Base-by-base conservation (phyloP, 768 basidiomycete genomes). In the Lactifluus piperatus region DNA sequence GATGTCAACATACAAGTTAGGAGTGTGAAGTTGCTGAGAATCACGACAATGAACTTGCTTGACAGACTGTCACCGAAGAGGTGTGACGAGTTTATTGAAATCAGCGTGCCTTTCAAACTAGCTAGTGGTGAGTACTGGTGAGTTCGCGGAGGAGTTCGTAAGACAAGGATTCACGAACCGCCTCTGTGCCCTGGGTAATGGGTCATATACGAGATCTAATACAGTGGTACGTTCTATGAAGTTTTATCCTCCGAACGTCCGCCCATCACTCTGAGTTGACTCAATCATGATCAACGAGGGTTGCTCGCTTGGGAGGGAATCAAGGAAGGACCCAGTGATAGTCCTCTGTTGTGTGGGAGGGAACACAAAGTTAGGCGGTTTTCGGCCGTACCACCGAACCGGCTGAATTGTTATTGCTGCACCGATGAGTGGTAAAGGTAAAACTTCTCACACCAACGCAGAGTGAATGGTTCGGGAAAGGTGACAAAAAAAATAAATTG, bases 281-380 rank as follows among this genome's bases (percentile, higher is more conserved):
- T 61, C 60, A 61, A 61, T 56, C 60, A 61, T 39, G 43, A 61
- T 61, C 60, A 61, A 56, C n/a, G n/a, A n/a, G n/a, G n/a, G n/a
- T n/a, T n/a, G n/a, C n/a, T n/a, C n/a, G n/a, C n/a, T n/a, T n/a
- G n/a, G n/a, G n/a, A n/a, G n/a, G n/a, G n/a, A n/a, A n/a, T n/a
- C n/a, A n/a, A n/a, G n/a, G n/a, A n/a, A n/a, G n/a, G n/a, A n/a
- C n/a, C n/a, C n/a, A n/a, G n/a, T n/a, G n/a, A n/a, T n/a, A n/a
- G n/a, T n/a, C n/a, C n/a, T n/a, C n/a, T n/a, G n/a, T n/a, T n/a
- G n/a, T n/a, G n/a, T n/a, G n/a, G n/a, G n/a, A n/a, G n/a, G n/a
- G n/a, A n/a, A n/a, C n/a, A n/a, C n/a, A n/a, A n/a, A n/a, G n/a
- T n/a, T n/a, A n/a, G n/a, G n/a, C n/a, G n/a, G n/a, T n/a, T n/a